Evolutionary conservation across 2,329 filamentous ascomycete species (phyloP).

Genomic region (Aspergillus fischeri): DNA sequence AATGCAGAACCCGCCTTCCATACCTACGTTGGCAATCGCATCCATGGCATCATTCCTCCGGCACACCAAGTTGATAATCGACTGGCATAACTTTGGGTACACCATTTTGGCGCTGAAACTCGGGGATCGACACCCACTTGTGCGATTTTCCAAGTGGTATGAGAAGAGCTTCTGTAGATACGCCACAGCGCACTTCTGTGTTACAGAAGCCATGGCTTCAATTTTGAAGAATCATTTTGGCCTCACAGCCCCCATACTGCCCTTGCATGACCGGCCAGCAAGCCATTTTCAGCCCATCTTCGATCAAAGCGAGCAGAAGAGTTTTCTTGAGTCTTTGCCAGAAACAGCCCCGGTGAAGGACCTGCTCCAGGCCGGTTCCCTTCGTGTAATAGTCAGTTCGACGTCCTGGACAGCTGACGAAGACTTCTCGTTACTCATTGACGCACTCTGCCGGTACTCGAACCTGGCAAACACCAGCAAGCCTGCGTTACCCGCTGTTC

Average conservation of each 20-base stretch:
- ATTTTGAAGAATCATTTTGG: constrained; percentile 66
- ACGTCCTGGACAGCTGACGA: constrained; percentile 98
- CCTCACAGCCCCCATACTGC: constrained; percentile 61
- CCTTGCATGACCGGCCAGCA: constrained; percentile 83
- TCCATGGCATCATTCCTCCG: constrained; percentile 69
- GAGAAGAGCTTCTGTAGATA: constrained; percentile 67
- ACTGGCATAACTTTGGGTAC: constrained; percentile 99
- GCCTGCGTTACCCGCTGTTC: constrained; percentile 58
- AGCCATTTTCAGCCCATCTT: constrained; percentile 71
- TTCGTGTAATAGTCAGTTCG: constrained; percentile 77
- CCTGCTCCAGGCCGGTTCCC: constrained; percentile 55
- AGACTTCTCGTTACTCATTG: constrained; percentile 83
- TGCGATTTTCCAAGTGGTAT: constrained; percentile 70
- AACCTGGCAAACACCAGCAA: constrained; percentile 43
- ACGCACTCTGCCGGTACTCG: constrained; percentile 74
- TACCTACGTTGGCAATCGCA: constrained; percentile 79
- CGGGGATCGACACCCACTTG: constrained; percentile 65
- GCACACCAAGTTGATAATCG: constrained; percentile 77
- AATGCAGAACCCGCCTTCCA: constrained; percentile 84
- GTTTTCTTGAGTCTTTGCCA: constrained; percentile 62
- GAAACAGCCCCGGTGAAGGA: constrained; percentile 60
- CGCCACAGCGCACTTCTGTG: constrained; percentile 74
- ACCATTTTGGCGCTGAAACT: constrained; percentile 75
- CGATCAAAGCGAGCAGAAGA: constrained; percentile 44
- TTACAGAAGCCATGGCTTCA: constrained; percentile 81